Evolutionary conservation across 305 asterid species (phyloP), one percentile per base, ranked within the genome.

Genomic region (Fraxinus greggii): DNA sequence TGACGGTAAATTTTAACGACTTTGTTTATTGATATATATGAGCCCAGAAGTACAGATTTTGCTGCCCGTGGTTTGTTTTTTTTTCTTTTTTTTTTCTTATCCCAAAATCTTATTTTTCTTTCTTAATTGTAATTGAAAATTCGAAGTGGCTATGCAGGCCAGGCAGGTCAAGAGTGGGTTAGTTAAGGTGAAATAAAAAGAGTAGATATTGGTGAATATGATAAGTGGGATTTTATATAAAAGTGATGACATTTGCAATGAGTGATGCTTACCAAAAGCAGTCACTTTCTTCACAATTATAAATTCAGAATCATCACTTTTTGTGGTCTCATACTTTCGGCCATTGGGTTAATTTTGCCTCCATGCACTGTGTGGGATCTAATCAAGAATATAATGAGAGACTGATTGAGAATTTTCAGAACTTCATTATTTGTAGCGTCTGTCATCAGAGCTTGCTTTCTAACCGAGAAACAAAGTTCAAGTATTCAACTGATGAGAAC

Each of bases 321-420:
- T 70, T 40, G 61, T 77, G 72, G 80, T 80, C 77, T 85, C 83
- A 67, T 72, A 75, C 77, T 83, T 79, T 79, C 24, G 76, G 72
- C 81, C 81, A 79, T 75, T 82, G 81, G 74, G 84, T 75, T 78
- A 35, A 81, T 82, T 87, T 87, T 59, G 48, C 23, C 83, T 72
- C 81, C 81, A 85, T 80, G 81, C 79, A 75, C 78, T 17, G 79
- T 80, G 70, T 75, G 76, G 76, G 74, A 80, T 79, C 70, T 70
- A 80, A 80, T 67, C 82, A 29, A 75, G 86, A 83, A 83, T 86
- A 82, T 73, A 21, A 69, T 69, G 75, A 13, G 32, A 28, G 38
- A 19, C 59, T 77, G 80, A 59, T 72, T 76, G 82, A 69, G 19
- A 79, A 69, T 67, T 77, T 69, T 73, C 75, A 56, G 31, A 76